Conservation (phyloP, 352 stramenopile species). For the Phytophthora citrophthora region DNA sequence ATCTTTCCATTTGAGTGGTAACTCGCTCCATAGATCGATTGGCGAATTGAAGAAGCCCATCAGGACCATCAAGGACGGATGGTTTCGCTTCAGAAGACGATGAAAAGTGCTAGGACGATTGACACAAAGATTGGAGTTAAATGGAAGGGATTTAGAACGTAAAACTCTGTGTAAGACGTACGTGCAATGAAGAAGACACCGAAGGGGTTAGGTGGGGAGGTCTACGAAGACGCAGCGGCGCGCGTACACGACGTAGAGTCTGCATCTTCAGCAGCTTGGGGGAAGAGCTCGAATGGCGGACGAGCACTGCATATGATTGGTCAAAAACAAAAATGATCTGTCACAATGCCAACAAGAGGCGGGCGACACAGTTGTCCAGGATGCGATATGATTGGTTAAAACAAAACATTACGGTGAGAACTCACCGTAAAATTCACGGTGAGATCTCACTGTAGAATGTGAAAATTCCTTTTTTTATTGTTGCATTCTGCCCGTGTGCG, state of each 20-base stretch:
- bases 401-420: too few species aligned
- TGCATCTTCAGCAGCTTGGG: constrained; percentile 13
- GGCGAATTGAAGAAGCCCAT: constrained; percentile 40
- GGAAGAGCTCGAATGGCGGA: constrained; percentile 3
- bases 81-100: constrained; percentile 27
- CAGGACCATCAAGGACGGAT: constrained; percentile 34
- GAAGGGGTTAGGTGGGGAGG: constrained; percentile 1
- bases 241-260: constrained; percentile 7
- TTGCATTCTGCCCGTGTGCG: too few species aligned
- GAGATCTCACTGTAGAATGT: too few species aligned
- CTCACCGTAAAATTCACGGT: too few species aligned
- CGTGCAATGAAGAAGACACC: constrained; percentile 13
- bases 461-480: too few species aligned
- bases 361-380: too few species aligned
- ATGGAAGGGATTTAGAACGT: background rate
- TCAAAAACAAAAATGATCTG: too few species aligned
- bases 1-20: constrained; percentile 28
- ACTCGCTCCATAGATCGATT: constrained; percentile 29
- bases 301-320: too few species aligned
- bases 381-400: too few species aligned
- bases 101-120: constrained; percentile 24
- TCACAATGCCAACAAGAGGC: too few species aligned
- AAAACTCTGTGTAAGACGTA: constrained; percentile 2
- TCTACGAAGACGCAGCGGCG: constrained; percentile 1
- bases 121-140: background rate